Percentiles rank a stretch among this genome's conserved stretches.
Conservation (phyloP, 2,329 filamentous ascomycete genomes). For the Paramyrothecium roridum region DNA sequence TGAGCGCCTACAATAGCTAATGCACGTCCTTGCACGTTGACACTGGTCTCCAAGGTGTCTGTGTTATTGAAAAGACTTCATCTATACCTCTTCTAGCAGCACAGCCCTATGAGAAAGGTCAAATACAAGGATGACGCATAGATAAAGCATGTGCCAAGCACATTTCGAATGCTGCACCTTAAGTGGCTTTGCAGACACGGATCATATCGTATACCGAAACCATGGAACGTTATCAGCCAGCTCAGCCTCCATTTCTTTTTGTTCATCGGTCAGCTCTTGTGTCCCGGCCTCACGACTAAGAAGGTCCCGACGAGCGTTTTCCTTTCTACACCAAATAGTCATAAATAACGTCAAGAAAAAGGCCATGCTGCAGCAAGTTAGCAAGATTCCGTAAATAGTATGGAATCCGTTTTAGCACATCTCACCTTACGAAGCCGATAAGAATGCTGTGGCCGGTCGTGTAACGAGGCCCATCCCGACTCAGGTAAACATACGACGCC, state of each 20-base stretch:
- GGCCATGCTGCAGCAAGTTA: neutral
- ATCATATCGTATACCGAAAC: neutral
- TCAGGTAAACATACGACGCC: constrained; percentile 3
- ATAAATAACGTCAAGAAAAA: constrained; percentile 3
- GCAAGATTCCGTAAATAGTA: neutral
- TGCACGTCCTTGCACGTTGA: too few species aligned
- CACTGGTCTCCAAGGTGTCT: too few species aligned
- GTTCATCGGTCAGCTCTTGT: neutral
- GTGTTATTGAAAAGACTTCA: too few species aligned
- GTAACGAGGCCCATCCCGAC: constrained; percentile 5
- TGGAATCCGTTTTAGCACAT: neutral
- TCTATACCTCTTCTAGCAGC: too few species aligned
- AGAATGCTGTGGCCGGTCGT: constrained; percentile 4
- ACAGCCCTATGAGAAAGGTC: too few species aligned
- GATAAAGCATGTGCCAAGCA: too few species aligned
- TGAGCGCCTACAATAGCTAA: too few species aligned
- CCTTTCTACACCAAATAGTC: constrained; percentile 4
- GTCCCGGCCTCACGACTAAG: neutral
- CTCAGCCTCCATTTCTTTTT: neutral
- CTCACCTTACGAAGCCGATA: neutral
- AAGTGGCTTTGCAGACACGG: too few species aligned
- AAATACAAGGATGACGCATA: too few species aligned
- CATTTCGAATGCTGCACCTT: too few species aligned
- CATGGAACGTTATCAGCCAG: neutral
- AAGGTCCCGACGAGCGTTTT: constrained; percentile 7